Conservation (phyloP, 805 yeast species). For the Phaffomyces opuntiae region DNA sequence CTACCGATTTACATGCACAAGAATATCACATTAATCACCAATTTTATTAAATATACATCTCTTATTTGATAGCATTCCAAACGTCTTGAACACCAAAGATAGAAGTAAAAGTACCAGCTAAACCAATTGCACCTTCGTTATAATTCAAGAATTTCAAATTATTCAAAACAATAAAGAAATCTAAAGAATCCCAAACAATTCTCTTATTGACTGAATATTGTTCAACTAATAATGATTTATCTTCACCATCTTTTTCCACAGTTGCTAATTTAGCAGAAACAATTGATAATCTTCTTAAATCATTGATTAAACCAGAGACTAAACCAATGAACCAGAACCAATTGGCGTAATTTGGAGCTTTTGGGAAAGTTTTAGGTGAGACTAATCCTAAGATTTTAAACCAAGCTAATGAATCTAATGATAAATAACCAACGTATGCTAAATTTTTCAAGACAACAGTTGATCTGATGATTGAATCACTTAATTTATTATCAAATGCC, state of each 20-base stretch:
- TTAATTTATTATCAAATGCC: conserved; percentile 62
- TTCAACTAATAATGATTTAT: conserved; percentile 35
- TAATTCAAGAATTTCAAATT: conserved; percentile 51
- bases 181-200: conserved; percentile 71
- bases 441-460: conserved; percentile 50
- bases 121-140: conserved; percentile 75
- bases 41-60: neutral
- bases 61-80: conserved; percentile 44
- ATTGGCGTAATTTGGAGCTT: conserved; percentile 50
- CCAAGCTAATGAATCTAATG: conserved; percentile 59
- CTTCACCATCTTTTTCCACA: conserved; percentile 29
- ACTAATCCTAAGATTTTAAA: conserved; percentile 47
- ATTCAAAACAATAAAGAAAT: conserved; percentile 68
- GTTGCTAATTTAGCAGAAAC: neutral
- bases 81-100: conserved; percentile 66
- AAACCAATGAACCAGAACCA: conserved; percentile 77
- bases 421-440: conserved; percentile 55
- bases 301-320: conserved; percentile 42
- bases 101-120: conserved; percentile 81
- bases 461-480: conserved; percentile 48
- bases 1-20: no score
- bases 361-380: conserved; percentile 38
- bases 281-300: conserved; percentile 1
- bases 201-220: conserved; percentile 48
- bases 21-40: neutral